These are phyloP conservation scores for Mycena haematopus DNA, from an alignment of 768 basidiomycete species.

Conservation along the genomic window DNA sequence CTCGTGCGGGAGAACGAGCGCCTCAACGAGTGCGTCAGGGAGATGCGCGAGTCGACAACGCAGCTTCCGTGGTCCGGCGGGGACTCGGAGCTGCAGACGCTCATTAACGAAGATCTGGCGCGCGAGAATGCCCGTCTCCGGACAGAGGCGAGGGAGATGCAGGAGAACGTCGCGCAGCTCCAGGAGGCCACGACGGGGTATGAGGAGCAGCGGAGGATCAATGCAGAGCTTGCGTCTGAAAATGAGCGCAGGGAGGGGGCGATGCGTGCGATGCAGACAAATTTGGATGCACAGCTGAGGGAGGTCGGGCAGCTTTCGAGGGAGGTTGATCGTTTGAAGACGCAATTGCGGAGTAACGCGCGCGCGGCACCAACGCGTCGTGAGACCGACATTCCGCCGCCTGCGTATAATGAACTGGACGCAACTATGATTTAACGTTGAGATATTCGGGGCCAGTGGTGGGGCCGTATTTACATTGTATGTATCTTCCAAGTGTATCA, in stretches of 20 bases:
- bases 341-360: conserved; percentile 5
- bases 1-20: conserved; percentile 27
- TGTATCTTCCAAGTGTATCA: neutral
- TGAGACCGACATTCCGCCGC: conserved; percentile 22
- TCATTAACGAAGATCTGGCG: conserved; percentile 29
- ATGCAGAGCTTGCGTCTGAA: conserved; percentile 15
- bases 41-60: conserved; percentile 31
- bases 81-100: conserved; percentile 28
- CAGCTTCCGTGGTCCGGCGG: conserved; percentile 30
- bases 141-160: conserved; percentile 21
- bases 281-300: conserved; percentile 17
- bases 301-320: conserved; percentile 21
- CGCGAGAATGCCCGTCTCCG: conserved; percentile 24
- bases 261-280: conserved; percentile 8
- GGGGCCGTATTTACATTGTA: neutral
- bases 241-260: conserved; percentile 13
- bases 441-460: neutral
- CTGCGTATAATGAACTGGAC: conserved; percentile 20
- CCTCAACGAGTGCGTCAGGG: conserved; percentile 13
- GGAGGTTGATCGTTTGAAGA: conserved; percentile 22
- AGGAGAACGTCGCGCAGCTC: conserved; percentile 22
- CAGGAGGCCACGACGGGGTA: conserved; percentile 19
- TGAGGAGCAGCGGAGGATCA: conserved; percentile 20
- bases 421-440: neutral
- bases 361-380: conserved; percentile 5